Conservation (phyloP, 768 basidiomycete genomes). For the Saitozyma sp. region DNA sequence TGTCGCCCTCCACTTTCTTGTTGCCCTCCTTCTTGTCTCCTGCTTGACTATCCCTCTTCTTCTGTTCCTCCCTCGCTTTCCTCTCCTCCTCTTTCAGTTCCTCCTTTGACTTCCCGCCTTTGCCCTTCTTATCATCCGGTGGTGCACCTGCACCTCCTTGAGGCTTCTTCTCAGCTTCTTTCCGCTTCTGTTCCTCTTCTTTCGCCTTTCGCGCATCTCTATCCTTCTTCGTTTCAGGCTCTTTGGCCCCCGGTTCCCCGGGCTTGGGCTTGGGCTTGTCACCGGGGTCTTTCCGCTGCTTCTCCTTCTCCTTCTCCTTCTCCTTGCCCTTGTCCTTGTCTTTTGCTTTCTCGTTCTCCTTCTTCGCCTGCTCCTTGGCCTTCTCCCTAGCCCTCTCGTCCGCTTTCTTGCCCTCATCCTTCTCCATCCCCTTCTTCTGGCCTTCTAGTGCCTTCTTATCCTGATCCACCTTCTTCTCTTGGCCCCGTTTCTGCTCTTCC, state of each 20-base stretch:
- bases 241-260: background rate
- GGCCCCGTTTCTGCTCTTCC: conserved; percentile 4
- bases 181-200: conserved; percentile 2
- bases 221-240: conserved; percentile 7
- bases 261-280: background rate
- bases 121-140: background rate
- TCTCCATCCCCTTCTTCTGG: background rate
- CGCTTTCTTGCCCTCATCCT: background rate
- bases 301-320: conserved; percentile 2
- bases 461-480: background rate
- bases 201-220: conserved; percentile 6
- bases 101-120: background rate
- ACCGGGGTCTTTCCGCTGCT: conserved; percentile 6
- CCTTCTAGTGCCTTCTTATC: background rate
- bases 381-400: background rate
- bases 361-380: background rate
- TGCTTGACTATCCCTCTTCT: conserved; percentile 5
- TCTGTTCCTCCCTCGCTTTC: conserved; percentile 6
- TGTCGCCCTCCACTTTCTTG: conserved; percentile 4
- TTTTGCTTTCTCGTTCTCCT: background rate
- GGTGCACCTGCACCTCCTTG: background rate
- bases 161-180: conserved; percentile 6
- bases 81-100: conserved; percentile 3
- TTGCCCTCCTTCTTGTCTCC: background rate
- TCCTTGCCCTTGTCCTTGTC: conserved; percentile 4